Conservation (phyloP, 805 yeast species). For the Hemisphaericaspora nanyangensis region DNA sequence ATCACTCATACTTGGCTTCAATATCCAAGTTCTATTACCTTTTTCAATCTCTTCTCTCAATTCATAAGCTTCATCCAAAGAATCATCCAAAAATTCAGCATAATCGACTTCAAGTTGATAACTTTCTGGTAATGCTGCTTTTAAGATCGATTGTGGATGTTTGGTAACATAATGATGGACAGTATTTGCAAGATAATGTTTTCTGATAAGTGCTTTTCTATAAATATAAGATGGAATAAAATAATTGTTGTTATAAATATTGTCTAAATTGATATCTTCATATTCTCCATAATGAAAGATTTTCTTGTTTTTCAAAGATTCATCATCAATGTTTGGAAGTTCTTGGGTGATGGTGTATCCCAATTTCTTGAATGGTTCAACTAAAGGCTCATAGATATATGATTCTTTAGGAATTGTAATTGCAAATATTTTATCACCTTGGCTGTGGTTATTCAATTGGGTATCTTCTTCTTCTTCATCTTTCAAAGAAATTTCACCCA, state of each 20-base stretch:
- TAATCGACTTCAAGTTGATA: constrained; percentile 85
- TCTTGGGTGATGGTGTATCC: constrained; percentile 15
- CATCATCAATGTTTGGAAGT: constrained; percentile 20
- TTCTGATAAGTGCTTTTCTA: constrained; percentile 86
- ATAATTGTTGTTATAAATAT: constrained; percentile 47
- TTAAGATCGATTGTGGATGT: constrained; percentile 63
- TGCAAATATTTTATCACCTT: constrained; percentile 18
- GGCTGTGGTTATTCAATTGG: not conserved
- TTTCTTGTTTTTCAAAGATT: constrained; percentile 21
- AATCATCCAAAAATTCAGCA: constrained; percentile 93
- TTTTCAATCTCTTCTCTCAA: constrained; percentile 70
- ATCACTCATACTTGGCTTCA: constrained; percentile 96
- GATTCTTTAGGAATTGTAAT: constrained; percentile 34
- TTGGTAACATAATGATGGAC: constrained; percentile 72
- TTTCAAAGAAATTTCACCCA: constrained; percentile 55
- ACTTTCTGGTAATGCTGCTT: constrained; percentile 64
- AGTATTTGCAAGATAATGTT: constrained; percentile 84
- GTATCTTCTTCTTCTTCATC: constrained; percentile 9
- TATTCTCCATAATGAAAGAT: constrained; percentile 84
- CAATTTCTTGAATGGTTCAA: constrained; percentile 28
- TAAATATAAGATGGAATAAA: constrained; percentile 77
- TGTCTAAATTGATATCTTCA: constrained; percentile 80
- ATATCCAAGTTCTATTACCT: constrained; percentile 70
- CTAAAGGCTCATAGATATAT: constrained; percentile 43
- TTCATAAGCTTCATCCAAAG: constrained; percentile 90